Evolutionary conservation across 805 yeast species (phyloP).

Genomic region (Yarrowia divulgata): DNA sequence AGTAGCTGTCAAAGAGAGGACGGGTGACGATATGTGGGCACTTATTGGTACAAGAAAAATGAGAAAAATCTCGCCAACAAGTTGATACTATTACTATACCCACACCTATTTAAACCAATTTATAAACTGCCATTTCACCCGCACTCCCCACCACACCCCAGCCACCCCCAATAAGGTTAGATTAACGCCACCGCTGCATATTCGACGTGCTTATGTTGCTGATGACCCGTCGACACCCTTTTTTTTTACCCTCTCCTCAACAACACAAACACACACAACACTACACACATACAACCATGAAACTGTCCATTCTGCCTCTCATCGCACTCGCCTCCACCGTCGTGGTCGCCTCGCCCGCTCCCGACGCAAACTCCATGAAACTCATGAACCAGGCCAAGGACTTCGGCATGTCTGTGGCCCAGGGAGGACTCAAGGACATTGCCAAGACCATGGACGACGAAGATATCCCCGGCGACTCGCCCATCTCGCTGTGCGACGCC

Average conservation of each 20-base stretch:
- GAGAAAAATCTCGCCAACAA: neutral
- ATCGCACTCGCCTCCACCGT: neutral
- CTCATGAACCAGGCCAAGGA: constrained; percentile 34
- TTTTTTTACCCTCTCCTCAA: neutral
- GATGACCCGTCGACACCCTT: neutral
- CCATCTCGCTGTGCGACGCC: constrained; percentile 78
- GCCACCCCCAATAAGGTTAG: neutral
- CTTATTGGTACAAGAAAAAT: neutral
- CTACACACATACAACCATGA: constrained; percentile 7
- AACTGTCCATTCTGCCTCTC: constrained; percentile 7
- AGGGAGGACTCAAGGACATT: constrained; percentile 35
- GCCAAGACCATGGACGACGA: constrained; percentile 37
- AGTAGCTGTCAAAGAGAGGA: neutral
- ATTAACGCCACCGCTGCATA: constrained; percentile 32
- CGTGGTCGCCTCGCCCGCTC: constrained; percentile 23
- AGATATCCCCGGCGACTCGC: constrained; percentile 85
- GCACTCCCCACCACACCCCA: neutral
- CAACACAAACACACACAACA: constrained; percentile 2
- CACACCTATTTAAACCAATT: neutral
- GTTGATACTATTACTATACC: neutral
- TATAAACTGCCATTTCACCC: too few relatives aligned
- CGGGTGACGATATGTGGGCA: neutral
- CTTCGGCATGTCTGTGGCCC: constrained; percentile 36
- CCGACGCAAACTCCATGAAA: constrained; percentile 30
- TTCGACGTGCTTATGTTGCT: constrained; percentile 20